Percentiles rank a stretch among this genome's conserved stretches.
Evolutionary conservation across 805 yeast genomes (phyloP).

Genomic region (Zygosaccharomyces gambellarensis): DNA sequence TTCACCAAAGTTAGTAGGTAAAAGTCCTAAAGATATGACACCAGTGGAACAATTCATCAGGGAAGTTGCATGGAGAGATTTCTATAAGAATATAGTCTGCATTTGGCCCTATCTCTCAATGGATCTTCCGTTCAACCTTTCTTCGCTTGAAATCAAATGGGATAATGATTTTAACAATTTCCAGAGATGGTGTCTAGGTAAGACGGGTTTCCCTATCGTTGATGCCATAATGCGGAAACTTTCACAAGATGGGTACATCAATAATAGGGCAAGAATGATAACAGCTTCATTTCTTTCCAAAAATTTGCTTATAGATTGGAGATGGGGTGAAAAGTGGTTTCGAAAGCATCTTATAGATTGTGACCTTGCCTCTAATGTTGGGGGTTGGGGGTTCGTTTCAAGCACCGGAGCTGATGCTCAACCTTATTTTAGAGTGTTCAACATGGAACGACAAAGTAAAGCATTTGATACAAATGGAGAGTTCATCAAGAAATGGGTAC

Average conservation of each 20-base stretch:
- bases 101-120: slow-evolving; percentile 50
- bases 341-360: slow-evolving; percentile 46
- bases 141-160: slow-evolving; percentile 41
- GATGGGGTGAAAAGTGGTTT: slow-evolving; percentile 51
- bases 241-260: slow-evolving; percentile 48
- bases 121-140: slow-evolving; percentile 46
- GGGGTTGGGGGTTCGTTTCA: slow-evolving; percentile 55
- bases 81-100: slow-evolving; percentile 45
- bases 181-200: slow-evolving; percentile 48
- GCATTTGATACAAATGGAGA: slow-evolving; percentile 45
- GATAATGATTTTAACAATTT: slow-evolving; percentile 40
- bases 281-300: slow-evolving; percentile 48
- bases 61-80: slow-evolving; percentile 58
- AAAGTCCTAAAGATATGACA: slow-evolving; percentile 29
- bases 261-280: slow-evolving; percentile 51
- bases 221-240: slow-evolving; percentile 57
- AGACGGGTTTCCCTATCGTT: slow-evolving; percentile 52
- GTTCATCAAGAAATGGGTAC: slow-evolving; percentile 47
- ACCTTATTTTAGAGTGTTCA: slow-evolving; percentile 53
- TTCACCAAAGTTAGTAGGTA: slow-evolving; percentile 19
- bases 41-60: slow-evolving; percentile 45
- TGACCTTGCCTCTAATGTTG: slow-evolving; percentile 51
- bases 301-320: slow-evolving; percentile 49
- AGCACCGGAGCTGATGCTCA: slow-evolving; percentile 52
- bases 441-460: slow-evolving; percentile 47